Evolutionary conservation across 2,329 filamentous ascomycete genomes (phyloP), one percentile per base, ranked within the genome.

Genomic region (Lachnellula willkommii): DNA sequence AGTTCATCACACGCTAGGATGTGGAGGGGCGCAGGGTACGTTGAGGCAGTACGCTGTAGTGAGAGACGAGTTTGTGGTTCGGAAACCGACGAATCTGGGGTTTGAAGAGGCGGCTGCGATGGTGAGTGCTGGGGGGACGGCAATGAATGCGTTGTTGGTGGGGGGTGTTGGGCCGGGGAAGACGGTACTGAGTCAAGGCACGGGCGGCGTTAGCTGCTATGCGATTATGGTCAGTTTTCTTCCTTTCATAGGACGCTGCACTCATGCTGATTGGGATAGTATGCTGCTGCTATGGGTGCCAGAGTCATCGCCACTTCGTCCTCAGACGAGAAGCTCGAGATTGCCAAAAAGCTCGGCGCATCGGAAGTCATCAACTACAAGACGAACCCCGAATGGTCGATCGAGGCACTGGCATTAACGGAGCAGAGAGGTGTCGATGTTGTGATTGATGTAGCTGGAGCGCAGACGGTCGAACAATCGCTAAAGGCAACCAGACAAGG

Each of bases 381-480:
- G 55, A 74, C 68, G 0, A 75, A 75, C 8, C 70, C 78, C 0
- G 76, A 81, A 49, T 88, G 85, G 85, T 81, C 84, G n/a, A 69
- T 74, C 2, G 76, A 76, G 28, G 83, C 83, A 9, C 67, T 77
- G 9, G 78, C 76, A 0, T 74, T 79, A 0, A 76, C 74, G 0
- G 68, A 72, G 1, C 74, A 74, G 2, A 65, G 63, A 2, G 86
- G 86, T 12, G 79, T 86, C 7, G 79, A 88, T 63, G 75, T 84
- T 58, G 72, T 89, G 40, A 65, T 87, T 40, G 86, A 89, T 63
- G 79, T 88, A n/a, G 85, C 82, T 12, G 85, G 85, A 0, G 74
- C 81, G 0, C 76, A 74, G n/a, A 87, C 84, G 0, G 75, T 88
- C 60, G 65, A 72, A 4, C 76, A 85, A 64, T 78, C 75, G 2